Conservation (phyloP, 768 basidiomycete genomes). For the Peribolospora baueri region DNA sequence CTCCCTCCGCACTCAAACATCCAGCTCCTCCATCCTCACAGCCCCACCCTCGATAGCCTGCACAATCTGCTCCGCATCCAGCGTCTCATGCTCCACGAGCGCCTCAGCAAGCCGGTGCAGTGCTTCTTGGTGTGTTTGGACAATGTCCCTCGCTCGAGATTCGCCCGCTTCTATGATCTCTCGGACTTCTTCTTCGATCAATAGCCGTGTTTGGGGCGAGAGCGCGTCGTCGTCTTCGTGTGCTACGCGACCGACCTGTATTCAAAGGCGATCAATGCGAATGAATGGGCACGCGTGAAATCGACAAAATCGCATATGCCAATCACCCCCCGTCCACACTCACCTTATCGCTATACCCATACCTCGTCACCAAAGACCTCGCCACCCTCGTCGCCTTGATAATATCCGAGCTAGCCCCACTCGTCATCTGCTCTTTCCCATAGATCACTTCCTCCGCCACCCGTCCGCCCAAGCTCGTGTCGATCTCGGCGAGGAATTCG, state of each 20-base stretch:
- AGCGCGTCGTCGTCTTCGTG: conserved; percentile 46
- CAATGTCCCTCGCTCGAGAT: conserved; percentile 35
- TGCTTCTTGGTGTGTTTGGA: conserved; percentile 45
- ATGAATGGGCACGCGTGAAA: conserved; percentile 17
- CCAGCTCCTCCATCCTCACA: too few species aligned
- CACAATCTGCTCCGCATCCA: conserved; percentile 61
- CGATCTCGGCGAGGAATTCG: conserved; percentile 58
- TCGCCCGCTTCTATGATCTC: conserved; percentile 50
- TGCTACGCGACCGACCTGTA: conserved; percentile 38
- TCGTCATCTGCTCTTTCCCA: conserved; percentile 33
- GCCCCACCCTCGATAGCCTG: conserved; percentile 46
- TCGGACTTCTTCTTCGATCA: conserved; percentile 70
- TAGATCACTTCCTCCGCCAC: conserved; percentile 52
- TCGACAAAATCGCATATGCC: conserved; percentile 8
- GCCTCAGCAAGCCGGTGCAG: conserved; percentile 66
- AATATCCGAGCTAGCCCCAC: conserved; percentile 78
- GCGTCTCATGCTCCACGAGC: conserved; percentile 81
- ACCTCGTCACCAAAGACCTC: conserved; percentile 46
- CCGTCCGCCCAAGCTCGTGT: conserved; percentile 81
- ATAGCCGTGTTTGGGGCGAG: conserved; percentile 49
- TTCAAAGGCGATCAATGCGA: too few species aligned
- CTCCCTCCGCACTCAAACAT: too few species aligned
- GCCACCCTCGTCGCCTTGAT: conserved; percentile 54
- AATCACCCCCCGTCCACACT: conserved; percentile 9
- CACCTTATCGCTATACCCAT: background rate